Evolutionary conservation across 225 moss, liverwort and hornwort genomes (phyloP).

Genomic region (Pleurozium schreberi): DNA sequence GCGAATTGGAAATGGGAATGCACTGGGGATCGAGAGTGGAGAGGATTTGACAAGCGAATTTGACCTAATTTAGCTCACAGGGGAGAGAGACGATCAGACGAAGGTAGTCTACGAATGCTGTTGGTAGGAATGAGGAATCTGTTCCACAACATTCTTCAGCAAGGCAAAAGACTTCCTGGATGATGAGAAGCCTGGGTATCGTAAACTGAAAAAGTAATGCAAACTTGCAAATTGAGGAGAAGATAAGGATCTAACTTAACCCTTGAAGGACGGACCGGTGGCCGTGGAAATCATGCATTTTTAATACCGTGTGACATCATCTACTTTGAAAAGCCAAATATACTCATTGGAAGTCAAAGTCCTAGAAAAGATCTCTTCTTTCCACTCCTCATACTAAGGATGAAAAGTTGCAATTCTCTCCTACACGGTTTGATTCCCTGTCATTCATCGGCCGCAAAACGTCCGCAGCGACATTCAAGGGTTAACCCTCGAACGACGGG

Average conservation of each 20-base stretch:
- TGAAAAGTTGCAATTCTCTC: no score
- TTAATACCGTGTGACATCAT: no score
- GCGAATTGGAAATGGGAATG: not conserved
- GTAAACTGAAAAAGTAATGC: not conserved
- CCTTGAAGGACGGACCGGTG: no score
- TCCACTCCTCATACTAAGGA: no score
- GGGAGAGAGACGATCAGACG: not conserved
- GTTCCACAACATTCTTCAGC: not conserved
- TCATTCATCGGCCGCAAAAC: no score
- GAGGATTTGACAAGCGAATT: not conserved
- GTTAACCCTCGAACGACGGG: no score
- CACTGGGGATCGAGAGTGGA: not conserved
- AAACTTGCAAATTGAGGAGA: not conserved
- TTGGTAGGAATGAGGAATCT: not conserved
- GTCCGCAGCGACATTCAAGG: no score
- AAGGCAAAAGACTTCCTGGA: not conserved
- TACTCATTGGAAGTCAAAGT: no score
- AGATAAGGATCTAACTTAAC: not conserved
- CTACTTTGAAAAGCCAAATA: no score
- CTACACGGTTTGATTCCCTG: no score
- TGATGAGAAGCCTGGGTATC: not conserved
- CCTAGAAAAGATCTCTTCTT: no score
- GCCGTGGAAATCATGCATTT: no score
- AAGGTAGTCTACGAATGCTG: not conserved
- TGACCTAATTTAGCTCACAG: not conserved